phyloP scores from a whole-genome alignment of 2,329 filamentous ascomycete species.

The Nothomitra cinnamomea region DNA sequence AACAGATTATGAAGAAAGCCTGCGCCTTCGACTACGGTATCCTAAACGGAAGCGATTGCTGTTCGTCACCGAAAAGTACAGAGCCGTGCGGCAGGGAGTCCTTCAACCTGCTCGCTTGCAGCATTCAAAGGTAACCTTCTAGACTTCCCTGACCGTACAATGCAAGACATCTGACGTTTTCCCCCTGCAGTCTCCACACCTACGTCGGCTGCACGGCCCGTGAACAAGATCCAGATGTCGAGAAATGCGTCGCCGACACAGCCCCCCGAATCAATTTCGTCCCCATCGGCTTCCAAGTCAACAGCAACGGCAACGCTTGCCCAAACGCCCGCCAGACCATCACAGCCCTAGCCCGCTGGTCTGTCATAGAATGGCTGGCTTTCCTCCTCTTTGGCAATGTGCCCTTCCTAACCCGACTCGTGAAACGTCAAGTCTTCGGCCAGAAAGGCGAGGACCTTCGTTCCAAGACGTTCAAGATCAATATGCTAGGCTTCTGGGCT shows the following conservation, averaged over 20 bases:
- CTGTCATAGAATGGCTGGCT: background rate
- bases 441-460: background rate
- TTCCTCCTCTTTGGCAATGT: background rate
- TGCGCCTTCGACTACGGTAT: background rate
- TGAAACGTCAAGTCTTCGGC: background rate
- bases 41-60: background rate
- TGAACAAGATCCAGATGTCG: background rate
- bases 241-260: background rate
- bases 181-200: background rate
- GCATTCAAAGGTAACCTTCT: slow-evolving; percentile 1
- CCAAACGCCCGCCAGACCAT: background rate
- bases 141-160: background rate
- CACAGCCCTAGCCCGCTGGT: background rate
- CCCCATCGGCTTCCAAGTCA: slow-evolving; percentile 2
- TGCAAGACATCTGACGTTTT: background rate
- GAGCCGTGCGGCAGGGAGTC: background rate
- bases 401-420: background rate
- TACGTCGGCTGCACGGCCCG: slow-evolving; percentile 1
- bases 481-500: background rate
- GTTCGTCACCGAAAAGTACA: background rate
- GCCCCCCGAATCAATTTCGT: background rate
- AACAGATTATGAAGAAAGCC: slow-evolving; percentile 1
- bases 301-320: background rate
- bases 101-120: slow-evolving; percentile 1
- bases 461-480: background rate